These are phyloP conservation scores for Russula ochroleuca DNA, from an alignment of 768 basidiomycete genomes.

Conservation along the genomic window DNA sequence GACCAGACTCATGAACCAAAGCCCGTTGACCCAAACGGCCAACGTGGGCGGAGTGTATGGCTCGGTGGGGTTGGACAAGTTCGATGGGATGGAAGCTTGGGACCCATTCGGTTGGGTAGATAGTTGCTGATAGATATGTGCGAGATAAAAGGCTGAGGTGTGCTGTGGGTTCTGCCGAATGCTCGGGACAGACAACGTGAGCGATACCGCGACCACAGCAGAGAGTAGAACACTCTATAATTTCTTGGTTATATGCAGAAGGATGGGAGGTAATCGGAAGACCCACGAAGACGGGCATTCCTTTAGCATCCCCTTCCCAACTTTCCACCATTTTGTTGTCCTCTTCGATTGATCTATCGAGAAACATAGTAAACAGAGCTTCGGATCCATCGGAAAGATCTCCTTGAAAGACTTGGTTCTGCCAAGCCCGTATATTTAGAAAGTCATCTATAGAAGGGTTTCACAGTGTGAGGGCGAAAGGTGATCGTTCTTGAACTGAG, in stretches of 20 bases:
- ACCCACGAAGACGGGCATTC: conserved; percentile 16
- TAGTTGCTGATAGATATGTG: conserved; percentile 9
- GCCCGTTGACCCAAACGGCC: conserved; percentile 38
- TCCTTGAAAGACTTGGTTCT: background rate
- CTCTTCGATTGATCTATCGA: conserved; percentile 9
- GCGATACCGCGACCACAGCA: conserved; percentile 17
- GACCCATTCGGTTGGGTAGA: background rate
- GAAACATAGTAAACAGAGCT: conserved; percentile 18
- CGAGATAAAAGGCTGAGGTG: background rate
- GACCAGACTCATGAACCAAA: conserved; percentile 40
- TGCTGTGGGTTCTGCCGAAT: conserved; percentile 9
- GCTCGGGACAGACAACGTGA: conserved; percentile 9
- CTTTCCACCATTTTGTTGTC: conserved; percentile 14
- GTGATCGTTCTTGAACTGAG: background rate
- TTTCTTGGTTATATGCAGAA: background rate
- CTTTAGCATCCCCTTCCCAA: conserved; percentile 21
- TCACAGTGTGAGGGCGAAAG: background rate
- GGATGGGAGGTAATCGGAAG: background rate
- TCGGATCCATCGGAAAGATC: conserved; percentile 8
- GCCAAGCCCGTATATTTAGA: background rate
- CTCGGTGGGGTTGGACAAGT: background rate
- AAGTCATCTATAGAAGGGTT: background rate
- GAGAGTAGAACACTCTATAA: conserved; percentile 21
- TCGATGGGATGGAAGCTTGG: background rate
- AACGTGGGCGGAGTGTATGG: conserved; percentile 30